phyloP scores from a whole-genome alignment of 345 rosid species.

The Brassica nigra region DNA sequence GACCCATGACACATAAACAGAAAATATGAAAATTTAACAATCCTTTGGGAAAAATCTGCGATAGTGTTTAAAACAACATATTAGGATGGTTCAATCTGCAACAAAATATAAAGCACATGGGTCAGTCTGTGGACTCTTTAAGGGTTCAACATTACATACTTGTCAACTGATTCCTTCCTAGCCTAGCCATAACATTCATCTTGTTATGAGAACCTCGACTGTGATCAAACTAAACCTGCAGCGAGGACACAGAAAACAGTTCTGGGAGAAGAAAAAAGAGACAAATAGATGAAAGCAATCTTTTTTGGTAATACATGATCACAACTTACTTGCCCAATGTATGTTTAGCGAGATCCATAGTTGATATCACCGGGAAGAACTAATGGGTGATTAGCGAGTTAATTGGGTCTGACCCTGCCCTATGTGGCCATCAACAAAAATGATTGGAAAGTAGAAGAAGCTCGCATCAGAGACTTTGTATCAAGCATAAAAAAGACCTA shows the following conservation, averaged over 20 bases:
- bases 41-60: no score
- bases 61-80: background rate
- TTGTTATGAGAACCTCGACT: background rate
- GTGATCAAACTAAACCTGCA: background rate
- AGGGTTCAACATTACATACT: background rate
- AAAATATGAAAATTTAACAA: no score
- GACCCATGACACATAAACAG: background rate
- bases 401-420: no score
- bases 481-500: no score
- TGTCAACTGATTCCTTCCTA: conserved; percentile 10
- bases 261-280: background rate
- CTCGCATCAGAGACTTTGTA: no score
- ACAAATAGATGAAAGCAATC: background rate
- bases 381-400: no score
- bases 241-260: background rate
- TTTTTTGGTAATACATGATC: conserved; percentile 16
- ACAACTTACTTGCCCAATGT: conserved; percentile 74
- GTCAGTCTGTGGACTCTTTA: conserved; percentile 15
- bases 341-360: conserved; percentile 89
- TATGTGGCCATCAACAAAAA: no score
- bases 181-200: conserved; percentile 1
- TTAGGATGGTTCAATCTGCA: conserved; percentile 77
- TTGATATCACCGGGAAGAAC: conserved; percentile 58
- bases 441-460: no score
- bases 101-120: conserved; percentile 14